Evolutionary conservation across 2,329 filamentous ascomycete species (phyloP), one percentile per base, ranked within the genome.

Genomic region (Paecilomyces formosus): DNA sequence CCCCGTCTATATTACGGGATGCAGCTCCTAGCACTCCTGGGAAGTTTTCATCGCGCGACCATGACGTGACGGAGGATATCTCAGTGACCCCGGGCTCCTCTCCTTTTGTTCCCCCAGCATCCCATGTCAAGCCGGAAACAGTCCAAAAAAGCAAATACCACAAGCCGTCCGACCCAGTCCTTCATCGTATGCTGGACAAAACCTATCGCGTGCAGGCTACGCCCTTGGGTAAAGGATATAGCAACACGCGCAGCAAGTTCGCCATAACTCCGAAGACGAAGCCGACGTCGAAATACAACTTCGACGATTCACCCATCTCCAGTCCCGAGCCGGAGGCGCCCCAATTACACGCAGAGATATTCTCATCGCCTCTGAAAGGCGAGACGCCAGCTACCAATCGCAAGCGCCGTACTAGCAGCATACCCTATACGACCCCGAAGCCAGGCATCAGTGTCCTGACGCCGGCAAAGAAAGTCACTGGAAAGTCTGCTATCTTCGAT

Each of bases 161-260:
- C 12, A 79, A 73, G 75, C 66, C 66, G 3, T 69, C 70, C 7
- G 91, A 97, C 69, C 89, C 90, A 2, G 80, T 97, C 8, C 82
- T 99, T 49, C 93, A 97, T 72, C 89, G 89, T 59, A 82, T 97
- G n/a, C 84, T 96, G 4, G 92, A 97, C 79, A 97, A 95, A 76
- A 97, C 89, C 59, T 99, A 96, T 78, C 90, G 93, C 31, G 82
- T 99, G 24, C 90, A 95, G 74, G 91, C 93, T 5, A 99, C 94
- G 9, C 94, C 94, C 0, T 87, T 94, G 64, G 88, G 86, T 9
- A 78, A 76, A 49, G 76, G 78, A 54, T 68, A 62, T 58, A 58
- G 62, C 22, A 57, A 64, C 39, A 54, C 68, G 58, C 61, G 68
- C 49, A 65, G 71, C 60, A 72, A 71, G 59, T 72, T 70, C 65